Evolutionary conservation across 1,284 basidiomycete genomes (phyloP), one percentile per base, ranked within the genome.

Genomic region (Cryptococcus sp.): DNA sequence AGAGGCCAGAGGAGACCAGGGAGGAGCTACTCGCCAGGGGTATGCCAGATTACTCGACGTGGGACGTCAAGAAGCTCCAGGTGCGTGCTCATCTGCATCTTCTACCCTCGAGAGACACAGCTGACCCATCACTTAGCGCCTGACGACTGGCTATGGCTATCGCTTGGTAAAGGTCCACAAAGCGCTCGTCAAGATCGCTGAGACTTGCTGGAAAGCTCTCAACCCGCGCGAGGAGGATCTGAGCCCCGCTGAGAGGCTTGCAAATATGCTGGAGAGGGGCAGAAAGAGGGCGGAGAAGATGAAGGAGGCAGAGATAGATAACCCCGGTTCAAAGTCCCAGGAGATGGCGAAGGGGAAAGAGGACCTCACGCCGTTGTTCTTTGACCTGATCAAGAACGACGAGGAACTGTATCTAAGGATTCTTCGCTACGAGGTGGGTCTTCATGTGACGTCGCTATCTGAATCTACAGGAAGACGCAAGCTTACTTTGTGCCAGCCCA

Each of bases 381-480:
- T 62, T 42, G 43, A 48, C 24, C 67, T 72, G 67, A 67, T 77
- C 50, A 53, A 53, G 40, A 53, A 57, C 16, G 70, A 73, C 53
- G 39, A 56, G 4, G 62, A 59, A 36, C 52, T 76, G 21, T 73
- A 65, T 42, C 37, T 66, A 9, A 66, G 71, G n/a, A 63, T 76
- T 1, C 57, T 77, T 16, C 66, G 70, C 33, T 77, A 77, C 55
- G 76, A 76, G 58, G 72, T 72, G 46, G 60, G 68, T 42, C n/a
- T 18, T 43, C n/a, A 3, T 7, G n/a, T n/a, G n/a, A n/a, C n/a
- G n/a, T n/a, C n/a, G n/a, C n/a, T 13, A 12, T 21, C 11, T 20
- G 3, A 23, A 54, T 35, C 15, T 35, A 7, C 28, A n/a, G 23
- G 37, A 15, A n/a, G 11, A n/a, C n/a, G 38, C 28, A 35, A 13